Evolutionary conservation across 805 yeast genomes (phyloP).

Genomic region (Danielia oregonensis): DNA sequence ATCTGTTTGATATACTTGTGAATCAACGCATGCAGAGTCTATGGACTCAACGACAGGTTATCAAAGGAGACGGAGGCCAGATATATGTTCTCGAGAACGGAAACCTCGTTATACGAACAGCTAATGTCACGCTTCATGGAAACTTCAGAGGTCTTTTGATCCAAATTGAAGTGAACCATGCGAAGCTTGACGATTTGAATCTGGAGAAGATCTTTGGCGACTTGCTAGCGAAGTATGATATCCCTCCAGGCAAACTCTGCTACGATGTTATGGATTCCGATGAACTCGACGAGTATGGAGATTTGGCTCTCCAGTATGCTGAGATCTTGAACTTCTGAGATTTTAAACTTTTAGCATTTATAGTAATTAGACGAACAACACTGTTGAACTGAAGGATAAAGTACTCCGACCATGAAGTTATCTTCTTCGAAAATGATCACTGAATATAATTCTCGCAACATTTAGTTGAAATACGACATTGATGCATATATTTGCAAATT

Average conservation of each 20-base stretch:
- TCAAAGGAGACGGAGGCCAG: conserved; percentile 74
- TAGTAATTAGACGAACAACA: too few species aligned
- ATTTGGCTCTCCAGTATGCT: conserved; percentile 40
- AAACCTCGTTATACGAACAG: conserved; percentile 53
- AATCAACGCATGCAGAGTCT: conserved; percentile 58
- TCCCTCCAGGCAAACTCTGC: conserved; percentile 39
- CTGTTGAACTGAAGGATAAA: too few species aligned
- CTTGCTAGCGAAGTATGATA: conserved; percentile 29
- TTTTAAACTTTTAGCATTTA: too few species aligned
- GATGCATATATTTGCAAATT: too few species aligned
- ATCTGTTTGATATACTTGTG: conserved; percentile 54
- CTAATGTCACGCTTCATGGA: conserved; percentile 74
- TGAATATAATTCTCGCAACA: too few species aligned
- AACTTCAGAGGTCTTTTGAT: conserved; percentile 66
- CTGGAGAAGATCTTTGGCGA: conserved; percentile 20
- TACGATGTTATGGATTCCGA: conserved; percentile 25
- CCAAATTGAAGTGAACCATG: conserved; percentile 44
- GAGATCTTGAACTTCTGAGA: conserved; percentile 35
- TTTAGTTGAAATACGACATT: too few species aligned
- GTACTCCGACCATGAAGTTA: too few species aligned
- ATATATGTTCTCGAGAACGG: conserved; percentile 56
- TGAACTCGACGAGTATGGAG: conserved; percentile 31
- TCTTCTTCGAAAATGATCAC: too few species aligned
- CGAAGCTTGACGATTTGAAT: conserved; percentile 7
- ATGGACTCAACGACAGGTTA: conserved; percentile 66